Conservation (phyloP, 164 flowering plant species). For the Amborella trichopoda region DNA sequence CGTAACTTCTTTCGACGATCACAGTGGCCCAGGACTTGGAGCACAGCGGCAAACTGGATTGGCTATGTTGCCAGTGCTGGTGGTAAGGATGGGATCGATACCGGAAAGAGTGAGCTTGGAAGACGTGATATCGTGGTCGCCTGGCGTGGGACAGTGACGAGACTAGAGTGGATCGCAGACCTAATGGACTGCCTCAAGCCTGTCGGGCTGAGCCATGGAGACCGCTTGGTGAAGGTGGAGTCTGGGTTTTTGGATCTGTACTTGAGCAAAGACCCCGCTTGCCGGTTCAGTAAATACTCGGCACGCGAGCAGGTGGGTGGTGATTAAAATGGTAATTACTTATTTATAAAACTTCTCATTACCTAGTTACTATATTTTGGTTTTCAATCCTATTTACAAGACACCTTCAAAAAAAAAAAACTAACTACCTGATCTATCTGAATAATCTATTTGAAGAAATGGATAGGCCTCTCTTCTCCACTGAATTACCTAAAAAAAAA, state of each 20-base stretch:
- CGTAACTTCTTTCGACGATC: constrained; percentile 69
- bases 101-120: constrained; percentile 26
- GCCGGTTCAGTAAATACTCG: constrained; percentile 39
- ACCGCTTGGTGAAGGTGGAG: constrained; percentile 47
- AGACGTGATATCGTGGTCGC: constrained; percentile 60
- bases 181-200: constrained; percentile 59
- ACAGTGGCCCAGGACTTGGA: constrained; percentile 38
- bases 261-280: constrained; percentile 40
- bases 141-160: constrained; percentile 83
- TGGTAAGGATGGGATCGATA: constrained; percentile 30
- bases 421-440: too few species aligned
- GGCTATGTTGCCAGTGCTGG: constrained; percentile 67
- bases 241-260: constrained; percentile 66
- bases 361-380: too few species aligned
- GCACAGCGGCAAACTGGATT: constrained; percentile 80
- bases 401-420: too few species aligned
- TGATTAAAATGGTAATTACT: too few species aligned
- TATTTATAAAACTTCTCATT: too few species aligned
- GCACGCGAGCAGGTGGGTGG: constrained; percentile 40
- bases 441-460: too few species aligned
- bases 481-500: too few species aligned
- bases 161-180: constrained; percentile 66
- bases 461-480: too few species aligned
- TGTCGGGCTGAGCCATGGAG: constrained; percentile 21
- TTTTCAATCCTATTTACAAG: too few species aligned